Base-by-base conservation (phyloP, 192 early-diverging fungal species). In the Linnemannia schmuckeri region DNA sequence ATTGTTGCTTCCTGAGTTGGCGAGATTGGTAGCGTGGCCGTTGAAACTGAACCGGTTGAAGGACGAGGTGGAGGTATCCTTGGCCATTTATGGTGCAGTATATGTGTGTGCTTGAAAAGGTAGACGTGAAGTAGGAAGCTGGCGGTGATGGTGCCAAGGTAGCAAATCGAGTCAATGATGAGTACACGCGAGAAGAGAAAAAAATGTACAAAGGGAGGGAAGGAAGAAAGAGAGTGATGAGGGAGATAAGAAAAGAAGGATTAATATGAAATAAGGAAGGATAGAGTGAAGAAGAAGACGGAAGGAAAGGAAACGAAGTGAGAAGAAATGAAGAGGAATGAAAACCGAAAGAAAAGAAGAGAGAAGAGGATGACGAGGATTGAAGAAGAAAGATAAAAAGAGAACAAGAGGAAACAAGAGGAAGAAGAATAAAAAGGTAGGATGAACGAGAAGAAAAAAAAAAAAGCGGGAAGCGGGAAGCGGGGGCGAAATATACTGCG, bases 21-120 rank as follows among this genome's bases (percentile, higher is more conserved):
- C 35, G 42, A n/a, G 54, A 70, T 55, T 76, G 38, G 47, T 18
- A 5, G 3, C 76, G 57, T 61, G 70, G 71, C 75, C 79, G 61
- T 69, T 80, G 63, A 61, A 40, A 41, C 83, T 86, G 79, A 72
- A 86, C 13, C 83, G 74, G 74, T 77, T 80, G 55, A 79, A 80
- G 54, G 76, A 80, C 18, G 79, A 80, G 22, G 73, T 77, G 6
- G 83, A 86, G 8, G 75, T 76, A 38, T 77, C 79, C 70, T 66
- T 86, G 33, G 7, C 55, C 57, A 79, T 76, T 46, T 37, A 41
- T 10, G 44, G 52, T 24, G 35, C 24, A 38, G 52, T 75, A 27
- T 38, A 38, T 41, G 37, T 30, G 27, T 55, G 27, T n/a, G 47
- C 35, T 17, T 42, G 72, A 46, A 55, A 18, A 15, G 41, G 37